phyloP scores from a whole-genome alignment of 345 rosid genomes.

The Noccaea bulbosa region DNA sequence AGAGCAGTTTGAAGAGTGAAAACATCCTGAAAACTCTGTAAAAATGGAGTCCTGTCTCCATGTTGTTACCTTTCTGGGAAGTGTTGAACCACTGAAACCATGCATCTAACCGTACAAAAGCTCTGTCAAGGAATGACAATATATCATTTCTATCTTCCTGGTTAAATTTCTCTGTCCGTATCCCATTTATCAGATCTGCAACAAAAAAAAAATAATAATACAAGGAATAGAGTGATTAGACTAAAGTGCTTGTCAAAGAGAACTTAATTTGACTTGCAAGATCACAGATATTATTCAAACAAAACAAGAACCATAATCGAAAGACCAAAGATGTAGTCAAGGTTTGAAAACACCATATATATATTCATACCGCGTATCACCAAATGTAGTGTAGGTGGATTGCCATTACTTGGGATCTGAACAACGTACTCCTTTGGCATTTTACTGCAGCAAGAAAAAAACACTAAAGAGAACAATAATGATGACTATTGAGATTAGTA shows the following conservation, averaged over 20 bases:
- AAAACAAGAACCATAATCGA: too few species aligned
- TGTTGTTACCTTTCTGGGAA: constrained; percentile 71
- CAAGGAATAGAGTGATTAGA: neutral
- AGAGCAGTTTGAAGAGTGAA: neutral
- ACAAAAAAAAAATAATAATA: constrained; percentile 9
- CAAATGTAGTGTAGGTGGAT: constrained; percentile 90
- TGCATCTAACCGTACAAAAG: constrained; percentile 78
- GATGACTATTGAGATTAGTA: constrained; percentile 22
- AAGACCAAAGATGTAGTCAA: too few species aligned
- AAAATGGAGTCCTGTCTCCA: neutral
- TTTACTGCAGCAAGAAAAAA: constrained; percentile 60
- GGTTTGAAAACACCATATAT: too few species aligned
- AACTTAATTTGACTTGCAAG: too few species aligned
- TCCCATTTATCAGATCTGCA: constrained; percentile 66
- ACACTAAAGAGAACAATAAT: constrained; percentile 1
- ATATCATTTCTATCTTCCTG: constrained; percentile 60
- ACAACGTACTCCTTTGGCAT: constrained; percentile 78
- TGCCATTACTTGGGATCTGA: constrained; percentile 85
- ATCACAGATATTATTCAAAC: too few species aligned
- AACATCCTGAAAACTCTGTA: neutral
- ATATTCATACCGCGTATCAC: constrained; percentile 63
- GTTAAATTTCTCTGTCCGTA: constrained; percentile 60
- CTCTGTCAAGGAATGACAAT: constrained; percentile 67
- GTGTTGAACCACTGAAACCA: constrained; percentile 93
- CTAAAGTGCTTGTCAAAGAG: too few species aligned